A percentile compares a stretch with the other conserved stretches of the same genome.
These are phyloP conservation scores for Amanita pallidorosea DNA, from an alignment of 768 basidiomycete genomes.

Conservation along the genomic window DNA sequence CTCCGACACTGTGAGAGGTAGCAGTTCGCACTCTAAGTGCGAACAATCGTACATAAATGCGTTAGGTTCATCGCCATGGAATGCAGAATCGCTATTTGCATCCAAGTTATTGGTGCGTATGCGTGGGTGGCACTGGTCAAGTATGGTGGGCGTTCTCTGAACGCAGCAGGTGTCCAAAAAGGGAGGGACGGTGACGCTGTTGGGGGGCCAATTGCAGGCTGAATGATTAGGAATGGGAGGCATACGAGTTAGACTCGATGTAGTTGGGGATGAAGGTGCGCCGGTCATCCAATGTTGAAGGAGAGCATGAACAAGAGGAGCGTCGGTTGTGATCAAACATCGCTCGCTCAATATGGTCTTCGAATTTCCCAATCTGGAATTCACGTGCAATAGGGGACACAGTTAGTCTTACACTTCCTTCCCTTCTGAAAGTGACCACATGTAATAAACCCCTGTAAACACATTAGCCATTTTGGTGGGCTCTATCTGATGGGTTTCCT, in stretches of 20 bases:
- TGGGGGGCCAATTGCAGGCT: neutral
- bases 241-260: neutral
- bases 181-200: neutral
- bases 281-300: neutral
- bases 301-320: neutral
- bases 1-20: neutral
- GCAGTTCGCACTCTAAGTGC: neutral
- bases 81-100: neutral
- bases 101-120: neutral
- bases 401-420: slow-evolving; percentile 6
- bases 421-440: slow-evolving; percentile 68
- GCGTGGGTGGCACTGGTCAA: neutral
- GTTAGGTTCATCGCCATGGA: neutral
- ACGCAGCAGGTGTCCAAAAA: neutral
- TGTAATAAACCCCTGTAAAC: slow-evolving; percentile 62
- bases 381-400: neutral
- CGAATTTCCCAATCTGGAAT: neutral
- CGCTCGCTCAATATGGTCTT: neutral
- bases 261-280: neutral
- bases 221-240: neutral
- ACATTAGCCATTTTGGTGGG: neutral
- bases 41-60: neutral
- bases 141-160: neutral
- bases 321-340: neutral
- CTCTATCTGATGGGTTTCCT: slow-evolving; percentile 12